Percentiles rank a stretch among this genome's conserved stretches.
These are phyloP conservation scores for Xylaria sp. DNA, from an alignment of 2,329 filamentous ascomycete genomes.

Conservation along the genomic window DNA sequence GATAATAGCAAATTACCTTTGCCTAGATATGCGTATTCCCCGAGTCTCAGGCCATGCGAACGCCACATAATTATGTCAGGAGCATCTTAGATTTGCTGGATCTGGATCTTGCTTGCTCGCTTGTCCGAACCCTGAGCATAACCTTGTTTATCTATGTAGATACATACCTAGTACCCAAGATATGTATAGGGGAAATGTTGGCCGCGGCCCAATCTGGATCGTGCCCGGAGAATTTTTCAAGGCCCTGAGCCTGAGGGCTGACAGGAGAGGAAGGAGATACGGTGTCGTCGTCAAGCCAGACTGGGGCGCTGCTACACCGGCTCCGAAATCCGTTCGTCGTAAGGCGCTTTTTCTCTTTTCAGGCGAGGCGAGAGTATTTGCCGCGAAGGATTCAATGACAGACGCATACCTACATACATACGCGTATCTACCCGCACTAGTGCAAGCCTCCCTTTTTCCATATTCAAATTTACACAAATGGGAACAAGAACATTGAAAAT, in stretches of 20 bases:
- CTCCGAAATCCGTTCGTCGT: slow-evolving; percentile 13
- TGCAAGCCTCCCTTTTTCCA: neutral
- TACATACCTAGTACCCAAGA: neutral
- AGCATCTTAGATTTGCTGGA: slow-evolving; percentile 2
- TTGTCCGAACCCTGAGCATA: slow-evolving; percentile 5
- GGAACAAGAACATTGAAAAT: neutral
- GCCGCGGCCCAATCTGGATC: slow-evolving; percentile 17
- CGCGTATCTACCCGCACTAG: neutral
- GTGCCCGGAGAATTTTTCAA: slow-evolving; percentile 32
- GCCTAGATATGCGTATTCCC: neutral
- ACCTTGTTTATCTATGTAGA: neutral
- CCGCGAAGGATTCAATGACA: slow-evolving; percentile 32
- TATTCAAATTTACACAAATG: slow-evolving; percentile 17
- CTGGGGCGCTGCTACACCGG: slow-evolving; percentile 21
- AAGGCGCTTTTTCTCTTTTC: slow-evolving; percentile 5
- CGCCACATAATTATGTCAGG: slow-evolving; percentile 14
- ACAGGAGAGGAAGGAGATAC: slow-evolving; percentile 34
- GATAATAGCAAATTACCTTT: no score
- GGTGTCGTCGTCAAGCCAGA: slow-evolving; percentile 20
- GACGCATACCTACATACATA: slow-evolving; percentile 10
- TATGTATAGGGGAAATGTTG: slow-evolving; percentile 13
- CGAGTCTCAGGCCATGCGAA: neutral
- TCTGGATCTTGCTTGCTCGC: neutral
- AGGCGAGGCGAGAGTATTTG: slow-evolving; percentile 29
- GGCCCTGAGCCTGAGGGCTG: neutral